Evolutionary conservation across 371 early-diverging fungal genomes (phyloP).

Genomic region (Dentiscutata heterogama): DNA sequence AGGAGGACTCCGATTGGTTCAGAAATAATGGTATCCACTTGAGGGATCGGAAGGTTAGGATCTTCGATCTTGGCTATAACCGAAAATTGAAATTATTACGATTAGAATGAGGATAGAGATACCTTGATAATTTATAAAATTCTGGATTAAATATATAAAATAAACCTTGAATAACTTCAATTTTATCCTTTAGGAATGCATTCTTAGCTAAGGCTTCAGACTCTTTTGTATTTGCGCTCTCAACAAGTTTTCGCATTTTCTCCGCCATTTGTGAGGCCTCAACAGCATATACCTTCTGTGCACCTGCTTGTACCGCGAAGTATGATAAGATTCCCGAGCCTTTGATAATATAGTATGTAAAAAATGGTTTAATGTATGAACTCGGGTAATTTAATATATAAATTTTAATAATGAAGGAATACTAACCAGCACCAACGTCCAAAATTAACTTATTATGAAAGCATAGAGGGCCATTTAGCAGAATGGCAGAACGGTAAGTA

Average conservation of each 20-base stretch:
- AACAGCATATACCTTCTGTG: slow-evolving; percentile 91
- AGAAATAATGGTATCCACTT: slow-evolving; percentile 94
- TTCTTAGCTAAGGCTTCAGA: slow-evolving; percentile 67
- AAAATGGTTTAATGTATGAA: neutral
- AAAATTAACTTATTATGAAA: slow-evolving; percentile 87
- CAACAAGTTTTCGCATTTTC: slow-evolving; percentile 86
- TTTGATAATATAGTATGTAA: slow-evolving; percentile 17
- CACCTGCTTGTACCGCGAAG: slow-evolving; percentile 95
- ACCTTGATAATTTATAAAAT: neutral
- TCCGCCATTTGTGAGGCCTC: slow-evolving; percentile 97
- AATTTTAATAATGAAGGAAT: neutral
- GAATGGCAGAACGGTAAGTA: slow-evolving; percentile 94
- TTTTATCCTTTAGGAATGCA: slow-evolving; percentile 78
- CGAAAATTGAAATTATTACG: neutral
- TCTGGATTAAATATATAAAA: neutral
- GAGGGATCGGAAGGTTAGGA: slow-evolving; percentile 69
- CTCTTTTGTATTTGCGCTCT: slow-evolving; percentile 59
- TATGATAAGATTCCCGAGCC: slow-evolving; percentile 93
- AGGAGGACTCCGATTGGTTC: slow-evolving; percentile 97
- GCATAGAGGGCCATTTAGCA: slow-evolving; percentile 75
- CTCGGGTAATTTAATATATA: neutral
- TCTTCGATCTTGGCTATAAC: slow-evolving; percentile 89
- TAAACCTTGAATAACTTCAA: slow-evolving; percentile 85
- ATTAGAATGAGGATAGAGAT: neutral
- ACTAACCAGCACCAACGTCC: slow-evolving; percentile 95